Evolutionary conservation across 2,329 filamentous ascomycete genomes (phyloP).

Genomic region (Cytospora piceae): DNA sequence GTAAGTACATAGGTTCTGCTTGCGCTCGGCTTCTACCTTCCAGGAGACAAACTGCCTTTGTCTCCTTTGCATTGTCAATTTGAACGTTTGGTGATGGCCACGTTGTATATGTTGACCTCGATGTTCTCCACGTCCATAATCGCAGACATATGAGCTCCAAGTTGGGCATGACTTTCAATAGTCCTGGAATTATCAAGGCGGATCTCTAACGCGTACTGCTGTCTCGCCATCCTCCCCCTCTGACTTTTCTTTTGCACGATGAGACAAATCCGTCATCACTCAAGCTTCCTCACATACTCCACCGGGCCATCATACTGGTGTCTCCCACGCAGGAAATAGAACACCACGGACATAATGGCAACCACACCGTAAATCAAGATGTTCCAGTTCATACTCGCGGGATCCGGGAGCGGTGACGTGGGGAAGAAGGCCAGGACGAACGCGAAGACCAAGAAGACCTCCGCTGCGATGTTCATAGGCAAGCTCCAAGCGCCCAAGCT

Average conservation of each 20-base stretch:
- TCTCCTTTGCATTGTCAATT: too few species aligned
- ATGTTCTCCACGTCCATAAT: background rate
- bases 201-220: background rate
- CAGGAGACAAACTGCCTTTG: too few species aligned
- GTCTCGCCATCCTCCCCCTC: slow-evolving; percentile 5
- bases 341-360: slow-evolving; percentile 21
- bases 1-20: too few species aligned
- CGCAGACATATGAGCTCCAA: background rate
- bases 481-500: slow-evolving; percentile 28
- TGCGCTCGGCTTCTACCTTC: too few species aligned
- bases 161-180: background rate
- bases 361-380: slow-evolving; percentile 29
- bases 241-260: slow-evolving; percentile 55
- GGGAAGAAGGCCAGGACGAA: slow-evolving; percentile 31
- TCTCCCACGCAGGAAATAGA: slow-evolving; percentile 24
- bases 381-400: slow-evolving; percentile 31
- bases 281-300: slow-evolving; percentile 24
- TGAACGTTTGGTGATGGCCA: background rate
- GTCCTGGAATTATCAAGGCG: background rate
- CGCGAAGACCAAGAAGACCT: slow-evolving; percentile 27
- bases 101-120: slow-evolving; percentile 1
- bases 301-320: slow-evolving; percentile 25
- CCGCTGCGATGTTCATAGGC: slow-evolving; percentile 26
- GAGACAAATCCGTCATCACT: slow-evolving; percentile 50
- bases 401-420: slow-evolving; percentile 14